A percentile compares a stretch with the other conserved stretches of the same genome.
Evolutionary conservation across 2,329 filamentous ascomycete species (phyloP).

Genomic region (Cercospora berteroae): DNA sequence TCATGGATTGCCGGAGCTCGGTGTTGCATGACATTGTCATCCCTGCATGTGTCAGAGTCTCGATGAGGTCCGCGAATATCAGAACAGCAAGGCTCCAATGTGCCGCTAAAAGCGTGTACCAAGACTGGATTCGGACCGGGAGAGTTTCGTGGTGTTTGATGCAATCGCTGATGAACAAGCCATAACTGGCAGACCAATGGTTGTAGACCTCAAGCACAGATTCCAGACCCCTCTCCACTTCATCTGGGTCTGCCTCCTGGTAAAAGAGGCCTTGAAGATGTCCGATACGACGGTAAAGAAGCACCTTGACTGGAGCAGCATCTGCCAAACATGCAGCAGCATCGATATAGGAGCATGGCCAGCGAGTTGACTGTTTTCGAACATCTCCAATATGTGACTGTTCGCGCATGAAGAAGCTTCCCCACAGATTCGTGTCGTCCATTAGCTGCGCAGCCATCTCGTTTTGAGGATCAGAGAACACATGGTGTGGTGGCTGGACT

Average conservation of each 20-base stretch:
- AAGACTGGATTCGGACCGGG: constrained; percentile 24
- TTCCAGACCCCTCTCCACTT: constrained; percentile 19
- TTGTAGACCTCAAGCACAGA: constrained; percentile 23
- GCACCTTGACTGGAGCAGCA: constrained; percentile 25
- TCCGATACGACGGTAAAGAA: constrained; percentile 22
- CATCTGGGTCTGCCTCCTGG: constrained; percentile 8
- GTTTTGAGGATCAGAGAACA: background rate
- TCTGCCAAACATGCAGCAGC: constrained; percentile 24
- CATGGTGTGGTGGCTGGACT: background rate
- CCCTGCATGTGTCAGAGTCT: constrained; percentile 10
- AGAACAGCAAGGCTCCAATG: constrained; percentile 25
- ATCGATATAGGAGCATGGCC: constrained; percentile 24
- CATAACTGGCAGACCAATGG: constrained; percentile 23
- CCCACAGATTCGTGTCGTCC: constrained; percentile 20
- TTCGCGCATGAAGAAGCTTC: constrained; percentile 20
- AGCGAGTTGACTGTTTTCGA: constrained; percentile 18
- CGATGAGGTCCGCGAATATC: constrained; percentile 22
- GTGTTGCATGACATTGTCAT: constrained; percentile 17
- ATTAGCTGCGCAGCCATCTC: background rate
- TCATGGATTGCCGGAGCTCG: constrained; percentile 7
- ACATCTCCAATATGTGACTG: constrained; percentile 19
- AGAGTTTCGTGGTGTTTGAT: constrained; percentile 21
- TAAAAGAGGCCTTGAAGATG: constrained; percentile 23
- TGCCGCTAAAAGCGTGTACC: constrained; percentile 24
- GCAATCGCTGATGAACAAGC: constrained; percentile 24